A percentile compares a stretch with the other conserved stretches of the same genome.
Conservation (phyloP, 768 basidiomycete genomes). For the Amanita muscaria region DNA sequence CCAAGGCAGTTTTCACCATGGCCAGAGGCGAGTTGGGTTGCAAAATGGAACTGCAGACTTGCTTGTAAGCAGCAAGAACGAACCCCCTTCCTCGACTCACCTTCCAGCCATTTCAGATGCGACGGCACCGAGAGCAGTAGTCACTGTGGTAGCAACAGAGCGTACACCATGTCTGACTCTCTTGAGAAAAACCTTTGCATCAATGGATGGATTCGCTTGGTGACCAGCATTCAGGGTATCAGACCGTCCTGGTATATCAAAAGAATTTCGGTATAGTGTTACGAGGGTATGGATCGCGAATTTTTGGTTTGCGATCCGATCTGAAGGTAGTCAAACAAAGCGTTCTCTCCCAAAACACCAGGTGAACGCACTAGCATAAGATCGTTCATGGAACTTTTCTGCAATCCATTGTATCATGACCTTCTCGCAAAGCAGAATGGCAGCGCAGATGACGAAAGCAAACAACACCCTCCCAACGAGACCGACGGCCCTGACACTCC, state of each 20-base stretch:
- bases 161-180: constrained; percentile 64
- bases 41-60: constrained; percentile 63
- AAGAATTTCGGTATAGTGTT: constrained; percentile 71
- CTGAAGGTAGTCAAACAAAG: constrained; percentile 24
- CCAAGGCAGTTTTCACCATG: constrained; percentile 70
- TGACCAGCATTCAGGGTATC: constrained; percentile 45
- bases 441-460: constrained; percentile 58
- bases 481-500: constrained; percentile 33
- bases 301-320: constrained; percentile 79
- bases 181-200: constrained; percentile 58
- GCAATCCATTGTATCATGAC: constrained; percentile 83
- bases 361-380: constrained; percentile 51
- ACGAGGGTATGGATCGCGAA: constrained; percentile 64
- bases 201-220: constrained; percentile 31
- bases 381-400: constrained; percentile 71
- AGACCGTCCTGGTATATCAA: constrained; percentile 57
- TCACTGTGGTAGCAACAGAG: constrained; percentile 70
- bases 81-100: too few species aligned
- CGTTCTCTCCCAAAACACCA: not conserved
- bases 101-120: constrained; percentile 48
- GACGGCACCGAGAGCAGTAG: constrained; percentile 56
- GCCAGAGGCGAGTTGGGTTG: constrained; percentile 84
- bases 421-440: constrained; percentile 73
- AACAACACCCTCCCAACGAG: constrained; percentile 64
- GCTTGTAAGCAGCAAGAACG: not conserved